Base-by-base conservation (phyloP, 345 rosid species). In the Isatis tinctoria region DNA sequence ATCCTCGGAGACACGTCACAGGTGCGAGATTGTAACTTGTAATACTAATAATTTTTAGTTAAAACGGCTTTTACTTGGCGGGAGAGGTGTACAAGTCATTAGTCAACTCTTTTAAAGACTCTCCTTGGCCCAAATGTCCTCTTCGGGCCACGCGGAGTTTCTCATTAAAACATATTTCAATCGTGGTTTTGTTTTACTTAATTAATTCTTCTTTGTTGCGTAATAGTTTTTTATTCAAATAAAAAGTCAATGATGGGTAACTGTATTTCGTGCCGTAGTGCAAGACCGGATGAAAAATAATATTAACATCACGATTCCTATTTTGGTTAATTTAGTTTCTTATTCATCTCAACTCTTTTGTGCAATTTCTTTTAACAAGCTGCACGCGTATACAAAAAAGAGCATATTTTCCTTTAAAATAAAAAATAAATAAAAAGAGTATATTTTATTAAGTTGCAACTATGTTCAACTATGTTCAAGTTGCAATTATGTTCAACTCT, bases 31-130 rank as follows among this genome's bases (percentile, higher is more conserved):
- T 64, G 36, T 51, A 49, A 51, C 24, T 22, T 22, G 24, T 22
- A 22, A 22, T 1, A 22, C 1, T 6, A 40, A 33, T 8, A 6
- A 10, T 2, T 41, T 62, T 26, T 27, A 13, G 60, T 51, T 20
- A 49, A 51, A 73, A 54, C 48, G 65, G 28, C 77, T 73, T 73
- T 53, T 43, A 65, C 65, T 54, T 65, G 65, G 65, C 65, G 48
- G 70, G 70, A 73, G 64, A 56, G 77, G 47, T 44, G 37, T 11
- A 28, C 3, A 14, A 40, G 53, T 51, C 62, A 51, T 39, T 51
- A 27, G 52, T 72, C 75, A 49, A 51, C 75, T 48, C 69, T 39
- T 51, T 71, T 11, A 47, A 47, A 45, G 6, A 26, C 60, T 48
- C 0, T 72, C 12, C 53, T 32, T 35, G 62, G 54, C 70, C 30